A percentile compares a stretch with the other conserved stretches of the same genome.
phyloP scores from a whole-genome alignment of 176 grass and related monocot species.

The Pontederia paniculata region DNA sequence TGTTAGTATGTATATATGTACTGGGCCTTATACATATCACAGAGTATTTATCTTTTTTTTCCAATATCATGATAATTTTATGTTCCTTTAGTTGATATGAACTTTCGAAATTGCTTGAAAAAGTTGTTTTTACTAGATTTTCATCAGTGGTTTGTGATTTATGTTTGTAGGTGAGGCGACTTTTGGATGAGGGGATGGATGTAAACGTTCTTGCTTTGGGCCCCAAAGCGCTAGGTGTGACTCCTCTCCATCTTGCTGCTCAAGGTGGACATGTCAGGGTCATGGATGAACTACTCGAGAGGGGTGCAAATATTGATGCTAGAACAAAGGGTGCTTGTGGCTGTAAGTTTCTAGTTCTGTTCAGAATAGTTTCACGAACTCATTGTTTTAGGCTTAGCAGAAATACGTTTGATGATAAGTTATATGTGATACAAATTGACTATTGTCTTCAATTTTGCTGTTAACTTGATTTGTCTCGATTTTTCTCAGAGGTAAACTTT shows the following conservation, averaged over 20 bases:
- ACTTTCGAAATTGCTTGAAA: too few species aligned
- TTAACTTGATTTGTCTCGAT: too few species aligned
- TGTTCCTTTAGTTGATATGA: too few species aligned
- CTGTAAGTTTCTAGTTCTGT: slow-evolving; percentile 53
- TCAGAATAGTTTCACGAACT: neutral
- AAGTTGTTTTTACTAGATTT: neutral
- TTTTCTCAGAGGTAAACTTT: too few species aligned
- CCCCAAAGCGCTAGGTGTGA: slow-evolving; percentile 68
- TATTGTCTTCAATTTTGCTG: too few species aligned
- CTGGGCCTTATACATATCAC: too few species aligned
- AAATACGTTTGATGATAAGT: too few species aligned
- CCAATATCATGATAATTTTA: too few species aligned
- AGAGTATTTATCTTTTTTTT: too few species aligned
- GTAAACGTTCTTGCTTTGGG: slow-evolving; percentile 69
- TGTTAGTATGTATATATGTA: too few species aligned
- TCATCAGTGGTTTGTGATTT: neutral
- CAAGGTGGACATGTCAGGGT: slow-evolving; percentile 82
- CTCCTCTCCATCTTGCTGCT: slow-evolving; percentile 80
- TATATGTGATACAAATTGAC: too few species aligned
- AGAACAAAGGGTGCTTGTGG: slow-evolving; percentile 91
- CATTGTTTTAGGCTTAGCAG: too few species aligned
- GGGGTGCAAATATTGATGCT: slow-evolving; percentile 93
- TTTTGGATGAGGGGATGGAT: slow-evolving; percentile 71
- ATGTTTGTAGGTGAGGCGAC: slow-evolving; percentile 46
- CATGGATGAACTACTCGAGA: slow-evolving; percentile 89